Percentiles rank a stretch among this genome's conserved stretches.
Conservation (phyloP, 2,329 filamentous ascomycete species). For the Fusarium bulbicola region DNA sequence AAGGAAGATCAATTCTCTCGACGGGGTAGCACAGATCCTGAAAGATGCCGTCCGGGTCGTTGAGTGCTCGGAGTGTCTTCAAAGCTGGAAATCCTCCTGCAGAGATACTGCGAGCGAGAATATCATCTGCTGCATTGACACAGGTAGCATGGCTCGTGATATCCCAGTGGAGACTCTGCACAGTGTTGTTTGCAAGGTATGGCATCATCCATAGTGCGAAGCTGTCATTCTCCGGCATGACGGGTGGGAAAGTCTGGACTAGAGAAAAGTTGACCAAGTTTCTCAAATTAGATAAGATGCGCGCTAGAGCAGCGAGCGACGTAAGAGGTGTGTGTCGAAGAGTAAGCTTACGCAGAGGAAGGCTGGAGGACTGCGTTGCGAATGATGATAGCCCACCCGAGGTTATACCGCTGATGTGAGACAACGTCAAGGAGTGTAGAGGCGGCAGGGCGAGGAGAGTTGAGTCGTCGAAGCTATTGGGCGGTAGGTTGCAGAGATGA, state of each 20-base stretch:
- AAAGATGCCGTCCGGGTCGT: constrained; percentile 74
- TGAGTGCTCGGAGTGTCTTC: constrained; percentile 67
- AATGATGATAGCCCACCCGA: constrained; percentile 65
- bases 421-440: constrained; percentile 64
- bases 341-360: constrained; percentile 58
- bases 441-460: constrained; percentile 64
- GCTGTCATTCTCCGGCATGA: constrained; percentile 63
- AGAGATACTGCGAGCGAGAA: constrained; percentile 71
- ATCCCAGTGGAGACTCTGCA: constrained; percentile 70
- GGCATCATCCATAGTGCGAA: constrained; percentile 69
- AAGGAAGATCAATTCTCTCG: constrained; percentile 61
- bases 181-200: constrained; percentile 65
- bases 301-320: constrained; percentile 64
- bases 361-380: constrained; percentile 59
- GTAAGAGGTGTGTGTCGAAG: constrained; percentile 66
- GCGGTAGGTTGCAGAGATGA: constrained; percentile 66
- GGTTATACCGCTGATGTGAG: constrained; percentile 65
- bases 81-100: constrained; percentile 71
- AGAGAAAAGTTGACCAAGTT: constrained; percentile 61
- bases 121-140: constrained; percentile 63
- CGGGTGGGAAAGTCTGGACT: constrained; percentile 63
- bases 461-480: constrained; percentile 65
- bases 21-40: constrained; percentile 74
- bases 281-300: constrained; percentile 66
- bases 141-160: constrained; percentile 61